Evolutionary conservation across 2,329 filamentous ascomycete species (phyloP).

Genomic region (Beauveria rudraprayagi): DNA sequence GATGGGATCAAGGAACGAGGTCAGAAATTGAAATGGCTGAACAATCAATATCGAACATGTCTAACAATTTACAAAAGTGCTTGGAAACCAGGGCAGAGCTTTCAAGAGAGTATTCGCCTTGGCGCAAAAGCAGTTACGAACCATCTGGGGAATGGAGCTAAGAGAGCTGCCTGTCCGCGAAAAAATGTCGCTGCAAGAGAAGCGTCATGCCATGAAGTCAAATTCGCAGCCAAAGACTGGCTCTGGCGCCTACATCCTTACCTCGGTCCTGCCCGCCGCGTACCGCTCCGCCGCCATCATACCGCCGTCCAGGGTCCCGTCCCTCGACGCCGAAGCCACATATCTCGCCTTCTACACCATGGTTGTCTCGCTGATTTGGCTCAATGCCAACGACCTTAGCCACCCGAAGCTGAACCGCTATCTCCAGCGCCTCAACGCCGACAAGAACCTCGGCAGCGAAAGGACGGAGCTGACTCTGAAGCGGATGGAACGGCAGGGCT

Average conservation of each 20-base stretch:
- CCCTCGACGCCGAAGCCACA: slow-evolving; percentile 59
- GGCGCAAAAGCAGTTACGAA: slow-evolving; percentile 64
- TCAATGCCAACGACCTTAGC: slow-evolving; percentile 64
- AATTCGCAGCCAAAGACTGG: slow-evolving; percentile 45
- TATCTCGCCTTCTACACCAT: slow-evolving; percentile 78
- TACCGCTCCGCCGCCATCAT: slow-evolving; percentile 64
- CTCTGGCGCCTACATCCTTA: slow-evolving; percentile 69
- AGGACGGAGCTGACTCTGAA: slow-evolving; percentile 69
- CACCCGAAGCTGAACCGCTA: slow-evolving; percentile 74
- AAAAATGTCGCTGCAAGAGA: slow-evolving; percentile 71
- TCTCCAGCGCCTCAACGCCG: slow-evolving; percentile 65
- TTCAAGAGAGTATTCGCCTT: slow-evolving; percentile 72
- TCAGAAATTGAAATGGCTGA: slow-evolving; percentile 19
- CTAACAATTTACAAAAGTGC: slow-evolving; percentile 40
- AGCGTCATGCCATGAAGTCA: slow-evolving; percentile 57
- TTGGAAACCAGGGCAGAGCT: slow-evolving; percentile 58
- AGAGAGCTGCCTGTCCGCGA: slow-evolving; percentile 73
- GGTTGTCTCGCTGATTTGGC: slow-evolving; percentile 66
- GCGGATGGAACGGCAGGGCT: slow-evolving; percentile 72
- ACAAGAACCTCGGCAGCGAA: slow-evolving; percentile 64
- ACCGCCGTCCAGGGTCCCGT: slow-evolving; percentile 58
- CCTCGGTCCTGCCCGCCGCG: slow-evolving; percentile 58
- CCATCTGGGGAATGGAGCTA: slow-evolving; percentile 87
- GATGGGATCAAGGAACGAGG: slow-evolving; percentile 58
- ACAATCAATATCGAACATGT: slow-evolving; percentile 9